Base-by-base conservation (phyloP, 169 alveolate genomes). In the Plasmodium billcollinsi region DNA sequence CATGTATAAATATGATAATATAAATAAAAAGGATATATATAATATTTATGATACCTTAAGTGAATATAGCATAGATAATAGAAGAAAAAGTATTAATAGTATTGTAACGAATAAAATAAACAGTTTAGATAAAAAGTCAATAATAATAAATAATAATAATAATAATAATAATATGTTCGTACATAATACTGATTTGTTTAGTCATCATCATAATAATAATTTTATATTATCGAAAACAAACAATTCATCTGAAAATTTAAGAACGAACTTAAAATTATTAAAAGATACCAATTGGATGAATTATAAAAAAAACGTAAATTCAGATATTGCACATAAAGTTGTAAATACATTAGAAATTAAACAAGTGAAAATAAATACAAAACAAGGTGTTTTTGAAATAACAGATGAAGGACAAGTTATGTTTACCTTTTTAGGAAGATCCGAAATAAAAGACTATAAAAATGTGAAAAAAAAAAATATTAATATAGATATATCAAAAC, bases 401-500 rank as follows among this genome's bases (percentile, higher is more conserved):
- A 80, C 90, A 39, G 12, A 52, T 20, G 63, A 18, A 59, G 90
- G 90, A 21, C 72, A 80, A 67, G 76, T 80, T 8, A 45, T 80
- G 24, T 80, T 80, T 71, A 80, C 90, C 58, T 80, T 80, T 59
- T 69, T 80, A 58, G 90, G 90, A 8, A 67, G 90, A 80, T 80
- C 90, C 54, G 90, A 80, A 80, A 80, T 80, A 20, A 80, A 43
- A 58, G 71, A 67, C 67, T 80, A 80, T 71, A 80, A 80, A 80
- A 80, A 80, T 58, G 90, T 80, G 20, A 67, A 66, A 71, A 80
- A 62, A n/a, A 58, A 67, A 24, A 43, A 67, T 43, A 47, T 67
- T 1, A 80, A 80, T 62, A 67, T 80, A 67, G 90, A 80, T 26
- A 67, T 80, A 39, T 67, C 90, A 12, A 80, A 80, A 45, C 90